These are phyloP conservation scores for Phylloporus arenicola DNA, from an alignment of 768 basidiomycete genomes.

Conservation along the genomic window DNA sequence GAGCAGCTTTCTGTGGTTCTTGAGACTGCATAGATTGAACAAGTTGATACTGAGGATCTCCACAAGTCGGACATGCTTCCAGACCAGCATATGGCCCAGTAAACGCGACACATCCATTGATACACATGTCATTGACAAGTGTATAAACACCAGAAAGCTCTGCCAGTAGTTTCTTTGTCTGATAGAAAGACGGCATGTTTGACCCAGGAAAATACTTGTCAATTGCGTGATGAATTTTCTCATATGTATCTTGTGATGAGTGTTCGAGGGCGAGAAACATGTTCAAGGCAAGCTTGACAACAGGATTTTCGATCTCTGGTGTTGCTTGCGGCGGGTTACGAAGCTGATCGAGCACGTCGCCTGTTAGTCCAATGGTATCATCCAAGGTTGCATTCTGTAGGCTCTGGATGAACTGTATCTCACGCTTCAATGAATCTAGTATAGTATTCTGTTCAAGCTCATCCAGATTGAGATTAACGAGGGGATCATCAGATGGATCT, in stretches of 20 bases:
- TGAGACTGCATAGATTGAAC: no score
- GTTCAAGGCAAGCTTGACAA: no score
- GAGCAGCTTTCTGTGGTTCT: neutral
- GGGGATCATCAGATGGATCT: neutral
- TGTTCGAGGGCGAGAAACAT: no score
- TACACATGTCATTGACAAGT: neutral
- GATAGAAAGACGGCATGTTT: neutral
- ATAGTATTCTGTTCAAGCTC: neutral
- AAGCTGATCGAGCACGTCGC: neutral
- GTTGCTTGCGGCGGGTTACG: neutral
- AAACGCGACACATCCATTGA: neutral
- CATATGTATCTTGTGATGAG: neutral
- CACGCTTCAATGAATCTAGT: neutral
- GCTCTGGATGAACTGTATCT: neutral
- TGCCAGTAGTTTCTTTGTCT: neutral
- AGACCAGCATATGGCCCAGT: neutral
- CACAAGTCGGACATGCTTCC: neutral
- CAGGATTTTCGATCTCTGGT: no score
- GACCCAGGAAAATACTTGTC: neutral
- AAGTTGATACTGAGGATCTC: neutral
- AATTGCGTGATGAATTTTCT: neutral
- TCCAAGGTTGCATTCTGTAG: no score
- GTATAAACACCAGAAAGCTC: neutral
- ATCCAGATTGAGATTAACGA: neutral
- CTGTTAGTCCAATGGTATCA: neutral